Conservation (phyloP, 345 rosid species). For the Cardamine chenopodiifolia region DNA sequence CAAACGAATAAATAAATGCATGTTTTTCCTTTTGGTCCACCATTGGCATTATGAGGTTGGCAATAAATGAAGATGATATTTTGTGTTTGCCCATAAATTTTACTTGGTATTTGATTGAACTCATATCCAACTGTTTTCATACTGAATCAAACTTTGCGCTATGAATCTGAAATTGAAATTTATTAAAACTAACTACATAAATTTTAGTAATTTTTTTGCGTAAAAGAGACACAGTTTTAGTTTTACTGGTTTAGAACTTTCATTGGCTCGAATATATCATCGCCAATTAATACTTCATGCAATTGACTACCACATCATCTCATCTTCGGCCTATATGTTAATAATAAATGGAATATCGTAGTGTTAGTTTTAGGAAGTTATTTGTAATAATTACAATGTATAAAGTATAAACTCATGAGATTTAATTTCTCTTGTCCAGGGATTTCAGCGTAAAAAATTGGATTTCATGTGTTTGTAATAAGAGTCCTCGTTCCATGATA, state of each 20-base stretch:
- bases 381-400: background rate
- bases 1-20: slow-evolving; percentile 32
- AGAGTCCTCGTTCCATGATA: slow-evolving; percentile 30
- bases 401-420: background rate
- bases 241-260: background rate
- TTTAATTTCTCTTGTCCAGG: background rate
- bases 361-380: background rate
- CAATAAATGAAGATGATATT: slow-evolving; percentile 44
- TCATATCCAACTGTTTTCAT: background rate
- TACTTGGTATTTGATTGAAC: background rate
- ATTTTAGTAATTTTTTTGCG: background rate
- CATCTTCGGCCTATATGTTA: background rate
- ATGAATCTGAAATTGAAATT: background rate
- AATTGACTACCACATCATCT: background rate
- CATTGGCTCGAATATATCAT: no score
- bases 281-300: background rate
- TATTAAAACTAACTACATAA: background rate
- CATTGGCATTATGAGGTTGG: slow-evolving; percentile 45
- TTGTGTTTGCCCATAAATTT: slow-evolving; percentile 28
- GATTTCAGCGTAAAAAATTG: background rate
- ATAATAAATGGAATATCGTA: background rate
- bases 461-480: slow-evolving; percentile 11
- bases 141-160: background rate
- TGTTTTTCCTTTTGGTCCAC: slow-evolving; percentile 40
- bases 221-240: background rate